Conservation (phyloP, 2,329 filamentous ascomycete species). For the Metarhizium humberi region DNA sequence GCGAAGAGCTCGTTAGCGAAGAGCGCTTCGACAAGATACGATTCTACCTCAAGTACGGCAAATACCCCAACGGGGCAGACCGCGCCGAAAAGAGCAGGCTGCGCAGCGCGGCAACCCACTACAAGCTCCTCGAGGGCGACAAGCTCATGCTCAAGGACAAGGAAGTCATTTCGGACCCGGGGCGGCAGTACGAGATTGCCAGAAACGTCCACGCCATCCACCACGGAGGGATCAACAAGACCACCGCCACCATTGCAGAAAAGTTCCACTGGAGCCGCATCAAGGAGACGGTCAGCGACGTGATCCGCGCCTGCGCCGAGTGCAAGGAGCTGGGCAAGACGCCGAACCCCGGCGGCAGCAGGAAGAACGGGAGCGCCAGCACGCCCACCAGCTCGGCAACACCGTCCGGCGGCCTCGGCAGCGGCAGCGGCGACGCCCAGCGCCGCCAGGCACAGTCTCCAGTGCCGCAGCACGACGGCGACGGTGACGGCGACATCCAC, state of each 20-base stretch:
- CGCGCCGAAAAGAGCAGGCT: conserved; percentile 92
- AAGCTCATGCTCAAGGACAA: conserved; percentile 96
- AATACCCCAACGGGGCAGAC: conserved; percentile 89
- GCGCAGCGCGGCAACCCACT: conserved; percentile 87
- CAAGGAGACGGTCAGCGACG: conserved; percentile 92
- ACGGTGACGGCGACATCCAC: background rate
- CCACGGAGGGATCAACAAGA: conserved; percentile 97
- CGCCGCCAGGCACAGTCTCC: background rate
- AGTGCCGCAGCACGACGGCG: background rate
- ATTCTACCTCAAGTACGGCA: conserved; percentile 89
- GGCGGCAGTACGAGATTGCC: conserved; percentile 84
- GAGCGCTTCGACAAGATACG: conserved; percentile 98
- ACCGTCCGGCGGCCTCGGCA: background rate
- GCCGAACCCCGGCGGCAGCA: conserved; percentile 20
- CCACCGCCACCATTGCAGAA: conserved; percentile 86
- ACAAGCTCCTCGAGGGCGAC: conserved; percentile 70
- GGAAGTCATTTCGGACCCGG: conserved; percentile 86
- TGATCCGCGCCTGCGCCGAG: conserved; percentile 83
- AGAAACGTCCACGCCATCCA: conserved; percentile 61
- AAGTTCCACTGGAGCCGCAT: conserved; percentile 96
- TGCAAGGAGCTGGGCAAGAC: conserved; percentile 74
- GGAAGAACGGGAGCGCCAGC: conserved; percentile 9
- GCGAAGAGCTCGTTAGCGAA: conserved; percentile 80
- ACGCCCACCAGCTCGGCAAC: background rate
- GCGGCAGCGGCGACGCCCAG: background rate